phyloP scores from a whole-genome alignment of 2,329 filamentous ascomycete species.

The Alternaria consortialis region DNA sequence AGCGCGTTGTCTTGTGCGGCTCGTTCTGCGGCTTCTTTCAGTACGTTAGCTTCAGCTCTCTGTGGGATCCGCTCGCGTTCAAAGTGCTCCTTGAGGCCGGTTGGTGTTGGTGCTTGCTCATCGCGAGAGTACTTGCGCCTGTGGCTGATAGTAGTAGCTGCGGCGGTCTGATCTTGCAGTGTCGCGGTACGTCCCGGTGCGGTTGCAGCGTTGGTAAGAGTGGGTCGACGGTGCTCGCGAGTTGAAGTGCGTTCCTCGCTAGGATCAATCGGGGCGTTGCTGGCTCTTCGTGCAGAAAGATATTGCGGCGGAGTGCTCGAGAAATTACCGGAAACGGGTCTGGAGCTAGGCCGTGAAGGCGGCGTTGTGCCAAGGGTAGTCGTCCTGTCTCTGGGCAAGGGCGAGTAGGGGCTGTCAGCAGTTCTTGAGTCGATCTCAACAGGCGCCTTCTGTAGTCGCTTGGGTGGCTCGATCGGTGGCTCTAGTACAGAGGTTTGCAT shows the following conservation, averaged over 20 bases:
- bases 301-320: conserved; percentile 38
- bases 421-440: conserved; percentile 38
- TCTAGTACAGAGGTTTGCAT: conserved; percentile 40
- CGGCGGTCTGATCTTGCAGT: conserved; percentile 47
- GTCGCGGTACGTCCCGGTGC: conserved; percentile 55
- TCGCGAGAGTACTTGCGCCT: conserved; percentile 70
- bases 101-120: conserved; percentile 54
- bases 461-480: conserved; percentile 34
- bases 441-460: conserved; percentile 41
- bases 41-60: conserved; percentile 48
- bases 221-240: conserved; percentile 55
- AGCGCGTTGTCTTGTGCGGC: conserved; percentile 88
- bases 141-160: conserved; percentile 54
- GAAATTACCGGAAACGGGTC: conserved; percentile 40
- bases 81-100: conserved; percentile 59
- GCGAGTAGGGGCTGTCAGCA: conserved; percentile 42
- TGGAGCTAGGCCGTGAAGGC: conserved; percentile 45
- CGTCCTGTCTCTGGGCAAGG: conserved; percentile 44
- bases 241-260: conserved; percentile 48
- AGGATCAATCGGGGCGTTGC: conserved; percentile 45
- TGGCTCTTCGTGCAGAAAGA: conserved; percentile 37
- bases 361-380: conserved; percentile 41
- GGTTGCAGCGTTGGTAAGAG: conserved; percentile 55
- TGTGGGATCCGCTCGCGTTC: conserved; percentile 55
- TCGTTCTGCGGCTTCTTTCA: conserved; percentile 64